Evolutionary conservation across 768 basidiomycete species (phyloP), one percentile per base, ranked within the genome.

Genomic region (Leccinum longicurvipes): DNA sequence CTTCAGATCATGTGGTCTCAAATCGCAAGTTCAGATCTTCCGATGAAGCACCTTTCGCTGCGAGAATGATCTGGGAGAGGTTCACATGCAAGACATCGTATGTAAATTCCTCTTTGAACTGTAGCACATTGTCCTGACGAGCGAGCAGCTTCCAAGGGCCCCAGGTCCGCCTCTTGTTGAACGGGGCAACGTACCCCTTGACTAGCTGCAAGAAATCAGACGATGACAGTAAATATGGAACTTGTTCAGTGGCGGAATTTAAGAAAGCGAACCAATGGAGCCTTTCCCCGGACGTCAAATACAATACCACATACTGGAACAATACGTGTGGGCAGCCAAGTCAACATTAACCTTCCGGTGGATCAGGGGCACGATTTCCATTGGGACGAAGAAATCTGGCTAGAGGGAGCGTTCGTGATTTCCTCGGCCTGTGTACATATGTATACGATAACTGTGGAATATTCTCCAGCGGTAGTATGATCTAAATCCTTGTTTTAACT

Each of bases 61-160:
- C 75, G 28, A 68, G 65, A 31, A 76, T 78, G 72, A 53, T 74
- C 17, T 78, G 75, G 75, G 77, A 78, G 63, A 70, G 62, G 58
- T 78, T 76, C 60, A 64, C 65, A 4, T 78, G 77, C 64, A 46
- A 61, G 28, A 58, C 60, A n/a, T 74, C 73, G 73, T 73, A 32
- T 36, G 67, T 63, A 3, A 10, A 50, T 2, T 6, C 14, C 9
- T 11, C 4, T 24, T 50, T 7, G 25, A 17, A 25, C 11, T 34
- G 3, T 24, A 2, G 2, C 10, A 3, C 51, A 23, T 27, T 39
- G 9, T 4, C 19, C 51, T 65, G 49, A 58, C 32, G 15, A n/a
- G 7, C n/a, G 25, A 47, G 17, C 51, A 73, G 74, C 10, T 70
- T 67, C 51, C 11, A 63, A 19, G 71, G 63, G 17, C 71, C 75